phyloP scores from a whole-genome alignment of 2,329 filamentous ascomycete species.

The Tolypocladium ophioglossoides region DNA sequence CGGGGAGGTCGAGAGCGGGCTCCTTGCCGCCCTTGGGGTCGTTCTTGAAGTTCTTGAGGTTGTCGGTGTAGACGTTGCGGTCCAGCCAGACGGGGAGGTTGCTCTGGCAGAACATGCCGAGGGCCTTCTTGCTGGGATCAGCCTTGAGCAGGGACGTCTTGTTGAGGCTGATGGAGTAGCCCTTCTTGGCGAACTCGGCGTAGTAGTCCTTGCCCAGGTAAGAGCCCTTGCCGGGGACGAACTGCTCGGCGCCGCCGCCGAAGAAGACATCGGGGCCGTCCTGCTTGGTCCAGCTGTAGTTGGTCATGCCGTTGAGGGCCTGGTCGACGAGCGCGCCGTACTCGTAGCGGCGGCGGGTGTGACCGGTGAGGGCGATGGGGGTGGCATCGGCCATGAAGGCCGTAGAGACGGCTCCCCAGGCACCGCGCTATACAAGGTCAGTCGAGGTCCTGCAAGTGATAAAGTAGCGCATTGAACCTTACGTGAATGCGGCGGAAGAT shows the following conservation, averaged over 20 bases:
- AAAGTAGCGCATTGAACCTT: slow-evolving; percentile 19
- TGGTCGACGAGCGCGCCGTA: slow-evolving; percentile 68
- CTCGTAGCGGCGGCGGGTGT: slow-evolving; percentile 58
- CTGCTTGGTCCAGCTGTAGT: slow-evolving; percentile 73
- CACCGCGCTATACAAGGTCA: slow-evolving; percentile 28
- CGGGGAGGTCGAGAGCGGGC: slow-evolving; percentile 64
- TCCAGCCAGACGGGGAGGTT: slow-evolving; percentile 81
- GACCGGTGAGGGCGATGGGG: slow-evolving; percentile 62
- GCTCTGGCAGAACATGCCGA: slow-evolving; percentile 67
- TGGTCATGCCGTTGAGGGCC: slow-evolving; percentile 63
- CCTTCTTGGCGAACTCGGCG: slow-evolving; percentile 59
- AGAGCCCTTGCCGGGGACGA: slow-evolving; percentile 53
- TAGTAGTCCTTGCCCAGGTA: slow-evolving; percentile 71
- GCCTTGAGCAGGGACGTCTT: slow-evolving; percentile 56
- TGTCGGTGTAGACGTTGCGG: slow-evolving; percentile 67
- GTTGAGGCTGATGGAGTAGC: slow-evolving; percentile 64
- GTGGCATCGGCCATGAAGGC: slow-evolving; percentile 75
- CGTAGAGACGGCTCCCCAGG: slow-evolving; percentile 63
- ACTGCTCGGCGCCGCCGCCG: slow-evolving; percentile 74
- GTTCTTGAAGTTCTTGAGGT: slow-evolving; percentile 56
- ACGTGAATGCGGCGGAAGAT: slow-evolving; percentile 61
- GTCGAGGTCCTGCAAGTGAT: not conserved
- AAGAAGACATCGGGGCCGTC: slow-evolving; percentile 72
- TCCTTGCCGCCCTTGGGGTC: slow-evolving; percentile 54
- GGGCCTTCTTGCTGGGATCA: slow-evolving; percentile 48